phyloP scores from a whole-genome alignment of 352 stramenopile species.

The Halophytophthora polymorphica region DNA sequence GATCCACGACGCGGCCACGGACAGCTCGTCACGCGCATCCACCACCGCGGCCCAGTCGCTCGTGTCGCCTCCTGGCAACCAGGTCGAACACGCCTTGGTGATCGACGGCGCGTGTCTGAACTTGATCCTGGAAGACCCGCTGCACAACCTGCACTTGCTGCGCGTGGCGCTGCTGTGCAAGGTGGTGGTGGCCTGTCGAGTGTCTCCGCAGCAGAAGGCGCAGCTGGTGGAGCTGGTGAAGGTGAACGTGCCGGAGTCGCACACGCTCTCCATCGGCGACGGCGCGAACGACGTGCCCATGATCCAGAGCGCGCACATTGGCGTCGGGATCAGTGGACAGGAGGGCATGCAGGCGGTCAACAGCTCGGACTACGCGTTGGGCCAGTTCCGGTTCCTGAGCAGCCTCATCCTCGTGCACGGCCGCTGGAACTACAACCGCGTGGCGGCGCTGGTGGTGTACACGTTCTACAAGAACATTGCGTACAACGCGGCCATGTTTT shows the following conservation, averaged over 20 bases:
- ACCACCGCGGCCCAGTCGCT: constrained; percentile 25
- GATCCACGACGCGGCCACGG: constrained; percentile 36
- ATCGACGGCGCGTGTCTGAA: constrained; percentile 94
- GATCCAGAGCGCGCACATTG: constrained; percentile 89
- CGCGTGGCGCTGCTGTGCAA: constrained; percentile 89
- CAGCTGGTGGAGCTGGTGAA: constrained; percentile 96
- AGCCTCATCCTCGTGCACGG: constrained; percentile 78
- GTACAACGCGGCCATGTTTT: constrained; percentile 91
- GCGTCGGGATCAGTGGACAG: constrained; percentile 94
- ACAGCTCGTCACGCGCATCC: constrained; percentile 15
- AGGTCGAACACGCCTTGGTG: constrained; percentile 84
- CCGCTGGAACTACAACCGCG: constrained; percentile 84
- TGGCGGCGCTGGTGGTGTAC: constrained; percentile 88
- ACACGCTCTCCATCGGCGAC: constrained; percentile 90
- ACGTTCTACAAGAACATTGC: constrained; percentile 93
- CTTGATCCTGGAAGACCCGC: constrained; percentile 62
- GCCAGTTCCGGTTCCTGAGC: constrained; percentile 79
- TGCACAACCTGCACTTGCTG: constrained; percentile 81
- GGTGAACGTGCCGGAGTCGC: constrained; percentile 73
- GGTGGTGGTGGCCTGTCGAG: constrained; percentile 96
- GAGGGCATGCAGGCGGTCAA: constrained; percentile 97
- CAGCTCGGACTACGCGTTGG: constrained; percentile 81
- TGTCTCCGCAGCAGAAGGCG: constrained; percentile 98
- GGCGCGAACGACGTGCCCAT: constrained; percentile 90
- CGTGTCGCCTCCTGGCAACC: constrained; percentile 22